Base-by-base conservation (phyloP, 2,329 filamentous ascomycete genomes). In the Geoglossum cookeanum region DNA sequence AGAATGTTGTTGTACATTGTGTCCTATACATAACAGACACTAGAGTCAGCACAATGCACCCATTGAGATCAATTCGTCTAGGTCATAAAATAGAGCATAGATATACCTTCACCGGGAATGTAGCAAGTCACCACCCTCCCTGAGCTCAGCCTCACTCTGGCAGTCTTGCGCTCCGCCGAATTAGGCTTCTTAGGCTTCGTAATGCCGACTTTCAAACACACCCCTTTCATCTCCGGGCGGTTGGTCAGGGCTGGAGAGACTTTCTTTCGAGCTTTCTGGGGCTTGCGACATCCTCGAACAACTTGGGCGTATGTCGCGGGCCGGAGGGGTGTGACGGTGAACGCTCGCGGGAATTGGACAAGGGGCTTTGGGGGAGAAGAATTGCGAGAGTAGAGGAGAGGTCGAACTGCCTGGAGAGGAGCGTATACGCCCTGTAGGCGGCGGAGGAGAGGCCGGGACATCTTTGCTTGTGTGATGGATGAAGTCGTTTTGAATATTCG, bases 121-220 rank as follows among this genome's bases (percentile, higher is more conserved):
- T 96, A 97, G 30, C 87, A 87, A 59, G 88, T 95, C 61, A 98
- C 77, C 59, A 94, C 79, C 67, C 83, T 87, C 57, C 92, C 92
- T 61, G 81, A 90, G 59, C 86, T 92, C 68, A 98, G 75, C 63
- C 90, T 78, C 22, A 98, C 84, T 75, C 91, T 87, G 2, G 91
- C 91, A 58, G 88, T 92, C 76, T 98, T 98, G 61, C 92, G 78
- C 77, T 97, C 89, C 58, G 90, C 92, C 32, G 92, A 98, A 72
- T 98, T 98, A 62, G 92, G 92, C 74, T 98, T 98, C 82, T 98
- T 98, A 58, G 92, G 92, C 67, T 92, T 89, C 64, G 86, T 89
- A 64, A 90, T 87, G 66, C 87, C 89, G 60, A 97, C 92, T 69
- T 94, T 90, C 62, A 98, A 74, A 70, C 92, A 97, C 42, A 98